Evolutionary conservation across 805 yeast genomes (phyloP), one percentile per base, ranked within the genome.

Genomic region (Maudiozyma pseudohumilis): DNA sequence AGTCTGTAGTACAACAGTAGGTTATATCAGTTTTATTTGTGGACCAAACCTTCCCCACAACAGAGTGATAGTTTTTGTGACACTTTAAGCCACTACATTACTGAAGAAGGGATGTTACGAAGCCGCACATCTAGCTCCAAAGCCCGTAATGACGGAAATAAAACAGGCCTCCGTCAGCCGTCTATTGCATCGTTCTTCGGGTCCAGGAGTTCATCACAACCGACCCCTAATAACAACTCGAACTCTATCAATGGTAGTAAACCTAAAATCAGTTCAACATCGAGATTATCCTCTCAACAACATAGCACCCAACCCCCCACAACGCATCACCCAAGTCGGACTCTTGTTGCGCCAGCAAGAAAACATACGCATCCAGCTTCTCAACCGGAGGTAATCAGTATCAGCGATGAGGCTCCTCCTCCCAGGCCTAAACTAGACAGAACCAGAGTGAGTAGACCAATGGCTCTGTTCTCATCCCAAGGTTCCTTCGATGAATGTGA

Each of bases 401-500:
- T 29, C 6, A 17, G 15, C 7, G 32, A 29, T 5, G 15, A 29
- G 12, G n/a, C 16, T 29, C 22, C 22, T 6, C 18, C n/a, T 29
- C 23, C 28, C 16, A 34, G 42, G 4, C 31, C 39, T n/a, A 13
- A 31, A 6, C 9, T 36, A 13, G 35, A 35, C 11, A 28, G 29
- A 29, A 17, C 23, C 20, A 21, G 32, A 25, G 10, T 22, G 3
- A 40, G 40, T 10, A 34, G 34, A 19, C 36, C 47, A 2, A 43
- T 42, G 5, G n/a, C 34, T 12, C 31, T 45, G 2, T 39, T 40
- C 18, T 33, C 39, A 27, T 50, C 60, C 2, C 56, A 52, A 21
- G 63, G 61, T 10, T 56, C 63, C 12, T 58, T 58, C 38, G 63
- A 55, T 32, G 63, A 58, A 23, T 49, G 50, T 24, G 54, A 56